Percentiles rank a stretch among this genome's conserved stretches.
These are phyloP conservation scores for Candida smagusa DNA, from an alignment of 1,139 yeast species.

Conservation along the genomic window DNA sequence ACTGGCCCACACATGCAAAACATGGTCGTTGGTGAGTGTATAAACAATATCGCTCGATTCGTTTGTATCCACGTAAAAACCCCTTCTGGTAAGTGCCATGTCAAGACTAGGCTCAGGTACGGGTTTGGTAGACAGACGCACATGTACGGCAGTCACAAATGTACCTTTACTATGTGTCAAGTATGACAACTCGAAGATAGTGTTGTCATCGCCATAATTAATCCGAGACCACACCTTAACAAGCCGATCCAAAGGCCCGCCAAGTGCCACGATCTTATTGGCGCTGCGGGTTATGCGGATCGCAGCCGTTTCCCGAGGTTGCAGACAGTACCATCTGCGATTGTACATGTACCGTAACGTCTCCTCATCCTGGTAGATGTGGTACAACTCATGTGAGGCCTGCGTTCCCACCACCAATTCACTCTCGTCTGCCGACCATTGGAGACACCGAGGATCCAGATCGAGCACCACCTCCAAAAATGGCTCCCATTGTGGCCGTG, in stretches of 20 bases:
- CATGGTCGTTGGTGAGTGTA: slow-evolving; percentile 54
- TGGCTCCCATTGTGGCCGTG: slow-evolving; percentile 48
- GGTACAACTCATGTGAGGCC: slow-evolving; percentile 50
- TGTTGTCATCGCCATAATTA: slow-evolving; percentile 62
- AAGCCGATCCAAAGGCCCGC: slow-evolving; percentile 52
- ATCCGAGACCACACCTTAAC: slow-evolving; percentile 80
- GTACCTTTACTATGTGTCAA: slow-evolving; percentile 54
- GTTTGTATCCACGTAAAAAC: slow-evolving; percentile 14
- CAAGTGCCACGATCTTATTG: slow-evolving; percentile 61
- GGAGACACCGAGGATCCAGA: slow-evolving; percentile 47
- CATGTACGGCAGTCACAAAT: slow-evolving; percentile 45
- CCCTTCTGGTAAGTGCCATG: slow-evolving; percentile 1
- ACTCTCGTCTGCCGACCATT: slow-evolving; percentile 61
- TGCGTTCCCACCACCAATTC: slow-evolving; percentile 65
- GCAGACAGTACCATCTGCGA: slow-evolving; percentile 53
- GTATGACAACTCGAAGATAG: slow-evolving; percentile 69
- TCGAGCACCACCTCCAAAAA: slow-evolving; percentile 16
- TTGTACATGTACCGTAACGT: slow-evolving; percentile 19
- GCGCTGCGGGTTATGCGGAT: slow-evolving; percentile 63
- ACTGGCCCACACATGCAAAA: slow-evolving; percentile 71
- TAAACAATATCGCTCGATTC: slow-evolving; percentile 48
- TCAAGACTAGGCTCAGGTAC: background rate
- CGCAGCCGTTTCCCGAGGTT: slow-evolving; percentile 54
- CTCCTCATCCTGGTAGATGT: slow-evolving; percentile 43
- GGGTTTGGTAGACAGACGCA: slow-evolving; percentile 4